Evolutionary conservation across 2,329 filamentous ascomycete species (phyloP).

Genomic region (Cryoendolithus antarcticus): DNA sequence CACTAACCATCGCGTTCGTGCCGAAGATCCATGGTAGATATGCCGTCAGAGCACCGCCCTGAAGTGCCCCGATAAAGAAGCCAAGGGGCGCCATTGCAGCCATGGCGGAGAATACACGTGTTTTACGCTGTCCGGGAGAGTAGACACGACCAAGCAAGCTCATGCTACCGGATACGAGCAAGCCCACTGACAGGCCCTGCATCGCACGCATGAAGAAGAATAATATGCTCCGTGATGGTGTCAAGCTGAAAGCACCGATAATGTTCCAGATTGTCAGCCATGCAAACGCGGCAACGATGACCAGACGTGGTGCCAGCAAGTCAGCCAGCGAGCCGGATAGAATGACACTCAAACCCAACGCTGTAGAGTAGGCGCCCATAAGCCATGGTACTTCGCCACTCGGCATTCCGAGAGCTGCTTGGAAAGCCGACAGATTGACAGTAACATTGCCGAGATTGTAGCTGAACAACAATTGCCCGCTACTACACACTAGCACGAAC

Average conservation of each 20-base stretch:
- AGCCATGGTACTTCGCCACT: slow-evolving; percentile 32
- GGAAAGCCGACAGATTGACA: slow-evolving; percentile 27
- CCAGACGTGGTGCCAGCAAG: slow-evolving; percentile 27
- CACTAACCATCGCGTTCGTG: slow-evolving; percentile 29
- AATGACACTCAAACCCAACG: slow-evolving; percentile 32
- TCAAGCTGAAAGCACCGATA: slow-evolving; percentile 25
- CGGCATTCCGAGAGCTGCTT: slow-evolving; percentile 26
- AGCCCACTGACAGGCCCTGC: slow-evolving; percentile 26
- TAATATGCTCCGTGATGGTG: slow-evolving; percentile 22
- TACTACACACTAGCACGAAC: slow-evolving; percentile 31
- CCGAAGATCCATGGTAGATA: slow-evolving; percentile 34
- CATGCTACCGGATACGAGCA: slow-evolving; percentile 26
- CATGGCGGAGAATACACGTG: slow-evolving; percentile 26
- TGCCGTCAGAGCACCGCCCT: slow-evolving; percentile 29
- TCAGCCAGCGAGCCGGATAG: slow-evolving; percentile 28
- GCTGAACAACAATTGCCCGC: slow-evolving; percentile 31
- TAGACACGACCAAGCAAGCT: slow-evolving; percentile 27
- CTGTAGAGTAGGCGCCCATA: slow-evolving; percentile 29
- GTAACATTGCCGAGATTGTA: slow-evolving; percentile 31
- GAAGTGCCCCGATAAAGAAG: slow-evolving; percentile 25
- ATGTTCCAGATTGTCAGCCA: slow-evolving; percentile 32
- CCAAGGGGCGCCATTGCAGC: slow-evolving; percentile 25
- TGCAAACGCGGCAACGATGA: slow-evolving; percentile 32
- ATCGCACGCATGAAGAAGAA: slow-evolving; percentile 28
- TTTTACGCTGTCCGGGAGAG: slow-evolving; percentile 26